Evolutionary conservation across 352 stramenopile genomes (phyloP).

Genomic region (Pythium dissimile): DNA sequence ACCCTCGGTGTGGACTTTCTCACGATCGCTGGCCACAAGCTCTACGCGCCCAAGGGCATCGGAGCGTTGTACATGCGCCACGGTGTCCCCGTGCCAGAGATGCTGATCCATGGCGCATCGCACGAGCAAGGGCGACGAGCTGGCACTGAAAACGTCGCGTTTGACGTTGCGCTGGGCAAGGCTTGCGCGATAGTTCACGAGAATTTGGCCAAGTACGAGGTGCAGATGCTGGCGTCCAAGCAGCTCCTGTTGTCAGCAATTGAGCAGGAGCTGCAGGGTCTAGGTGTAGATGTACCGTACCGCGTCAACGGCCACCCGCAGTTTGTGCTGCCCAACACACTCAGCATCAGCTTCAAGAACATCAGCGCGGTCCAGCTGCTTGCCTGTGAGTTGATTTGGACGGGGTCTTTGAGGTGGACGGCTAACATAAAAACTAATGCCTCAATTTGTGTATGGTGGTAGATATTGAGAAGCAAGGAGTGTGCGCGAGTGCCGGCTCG

Average conservation of each 20-base stretch:
- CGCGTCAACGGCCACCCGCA: conserved; percentile 84
- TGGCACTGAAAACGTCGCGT: conserved; percentile 97
- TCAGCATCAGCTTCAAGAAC: conserved; percentile 93
- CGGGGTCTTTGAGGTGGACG: no score
- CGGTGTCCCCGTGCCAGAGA: conserved; percentile 33
- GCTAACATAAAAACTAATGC: no score
- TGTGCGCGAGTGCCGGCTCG: conserved; percentile 92
- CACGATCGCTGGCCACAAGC: conserved; percentile 97
- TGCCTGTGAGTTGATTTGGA: conserved; percentile 33
- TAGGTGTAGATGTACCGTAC: conserved; percentile 52
- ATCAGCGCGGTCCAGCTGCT: conserved; percentile 87
- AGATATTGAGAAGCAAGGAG: conserved; percentile 74
- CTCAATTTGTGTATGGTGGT: not conserved
- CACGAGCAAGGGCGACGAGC: conserved; percentile 92
- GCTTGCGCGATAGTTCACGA: conserved; percentile 72
- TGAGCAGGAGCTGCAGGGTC: conserved; percentile 37
- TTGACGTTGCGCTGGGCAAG: conserved; percentile 91
- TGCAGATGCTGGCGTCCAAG: conserved; percentile 66
- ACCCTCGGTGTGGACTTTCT: conserved; percentile 92
- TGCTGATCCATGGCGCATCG: conserved; percentile 89
- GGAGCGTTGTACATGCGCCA: conserved; percentile 74
- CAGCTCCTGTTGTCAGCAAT: conserved; percentile 49
- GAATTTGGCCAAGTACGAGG: conserved; percentile 66
- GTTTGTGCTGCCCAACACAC: conserved; percentile 92
- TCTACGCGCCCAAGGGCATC: conserved; percentile 95